A percentile compares a stretch with the other conserved stretches of the same genome.
Conservation (phyloP, 2,329 filamentous ascomycete genomes). For the Colletotrichum scovillei region DNA sequence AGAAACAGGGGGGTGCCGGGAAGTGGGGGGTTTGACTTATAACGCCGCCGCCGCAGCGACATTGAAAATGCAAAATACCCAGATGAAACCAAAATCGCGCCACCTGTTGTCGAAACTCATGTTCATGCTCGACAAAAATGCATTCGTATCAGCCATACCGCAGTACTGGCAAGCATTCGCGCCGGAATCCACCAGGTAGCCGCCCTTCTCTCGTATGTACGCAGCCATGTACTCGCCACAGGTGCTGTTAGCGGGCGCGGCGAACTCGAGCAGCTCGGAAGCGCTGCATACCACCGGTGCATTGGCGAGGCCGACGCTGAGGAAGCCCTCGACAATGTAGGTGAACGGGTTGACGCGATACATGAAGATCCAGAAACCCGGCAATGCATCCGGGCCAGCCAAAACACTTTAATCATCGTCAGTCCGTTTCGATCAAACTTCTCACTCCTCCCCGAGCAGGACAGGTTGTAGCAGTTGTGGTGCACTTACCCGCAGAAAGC, state of each 20-base stretch:
- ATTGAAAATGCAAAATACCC: conserved; percentile 63
- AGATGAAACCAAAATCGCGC: conserved; percentile 67
- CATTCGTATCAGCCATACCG: conserved; percentile 48
- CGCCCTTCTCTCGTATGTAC: conserved; percentile 58
- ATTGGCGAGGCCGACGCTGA: conserved; percentile 46
- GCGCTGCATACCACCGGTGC: conserved; percentile 40
- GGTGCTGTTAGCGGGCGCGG: conserved; percentile 53
- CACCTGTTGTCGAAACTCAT: conserved; percentile 61
- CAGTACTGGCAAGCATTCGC: conserved; percentile 60
- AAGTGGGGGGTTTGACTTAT: too few relatives aligned
- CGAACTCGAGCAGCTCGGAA: conserved; percentile 64
- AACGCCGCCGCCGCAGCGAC: conserved; percentile 57
- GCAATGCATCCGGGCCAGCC: conserved; percentile 65
- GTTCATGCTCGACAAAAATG: conserved; percentile 50
- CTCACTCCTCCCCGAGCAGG: too few relatives aligned
- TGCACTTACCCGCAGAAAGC: conserved; percentile 59
- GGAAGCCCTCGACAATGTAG: conserved; percentile 73
- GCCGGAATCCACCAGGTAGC: conserved; percentile 56
- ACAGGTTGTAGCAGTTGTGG: too few relatives aligned
- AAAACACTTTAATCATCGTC: conserved; percentile 60
- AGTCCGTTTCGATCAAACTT: not conserved
- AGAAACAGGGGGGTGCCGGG: too few relatives aligned
- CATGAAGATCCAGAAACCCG: conserved; percentile 79
- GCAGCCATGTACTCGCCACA: conserved; percentile 62
- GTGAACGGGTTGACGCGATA: conserved; percentile 76